Percentiles rank a stretch among this genome's conserved stretches.
These are phyloP conservation scores for Penicillium paneum DNA, from an alignment of 2,329 filamentous ascomycete genomes.

Conservation along the genomic window DNA sequence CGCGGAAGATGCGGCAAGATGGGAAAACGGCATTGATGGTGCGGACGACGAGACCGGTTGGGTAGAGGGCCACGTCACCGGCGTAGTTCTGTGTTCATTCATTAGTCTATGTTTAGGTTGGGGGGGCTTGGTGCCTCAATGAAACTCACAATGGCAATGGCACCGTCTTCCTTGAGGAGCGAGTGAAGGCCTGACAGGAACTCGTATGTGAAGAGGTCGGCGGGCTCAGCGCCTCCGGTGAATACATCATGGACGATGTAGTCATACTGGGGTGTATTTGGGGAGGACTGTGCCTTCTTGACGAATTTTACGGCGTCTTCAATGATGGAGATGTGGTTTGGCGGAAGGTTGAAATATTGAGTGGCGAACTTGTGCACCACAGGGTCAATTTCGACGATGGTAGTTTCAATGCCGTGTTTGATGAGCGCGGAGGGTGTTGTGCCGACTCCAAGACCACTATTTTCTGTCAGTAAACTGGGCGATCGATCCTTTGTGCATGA, in stretches of 20 bases:
- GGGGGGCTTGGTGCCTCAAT: not conserved
- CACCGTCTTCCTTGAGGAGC: conserved; percentile 73
- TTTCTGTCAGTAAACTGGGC: conserved; percentile 7
- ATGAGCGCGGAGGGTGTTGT: conserved; percentile 86
- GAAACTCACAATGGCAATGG: conserved; percentile 75
- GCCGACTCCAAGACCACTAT: conserved; percentile 82
- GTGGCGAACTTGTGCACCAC: conserved; percentile 78
- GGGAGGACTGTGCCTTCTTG: conserved; percentile 44
- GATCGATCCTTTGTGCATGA: not conserved
- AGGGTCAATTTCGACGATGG: conserved; percentile 91
- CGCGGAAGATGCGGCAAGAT: conserved; percentile 87
- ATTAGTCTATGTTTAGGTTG: conserved; percentile 7
- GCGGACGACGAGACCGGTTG: conserved; percentile 72
- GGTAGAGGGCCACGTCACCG: conserved; percentile 74
- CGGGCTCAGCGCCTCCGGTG: conserved; percentile 89
- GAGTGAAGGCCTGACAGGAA: conserved; percentile 70
- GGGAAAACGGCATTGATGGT: conserved; percentile 82
- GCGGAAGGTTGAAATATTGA: conserved; percentile 76
- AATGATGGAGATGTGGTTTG: conserved; percentile 75
- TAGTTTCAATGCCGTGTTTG: conserved; percentile 84
- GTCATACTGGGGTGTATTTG: conserved; percentile 57
- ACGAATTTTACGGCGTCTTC: conserved; percentile 76
- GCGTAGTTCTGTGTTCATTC: conserved; percentile 73
- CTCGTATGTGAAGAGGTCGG: conserved; percentile 79
- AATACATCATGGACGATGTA: conserved; percentile 98